Conservation (phyloP, 2,329 filamentous ascomycete genomes). For the Juglanconis sp. region DNA sequence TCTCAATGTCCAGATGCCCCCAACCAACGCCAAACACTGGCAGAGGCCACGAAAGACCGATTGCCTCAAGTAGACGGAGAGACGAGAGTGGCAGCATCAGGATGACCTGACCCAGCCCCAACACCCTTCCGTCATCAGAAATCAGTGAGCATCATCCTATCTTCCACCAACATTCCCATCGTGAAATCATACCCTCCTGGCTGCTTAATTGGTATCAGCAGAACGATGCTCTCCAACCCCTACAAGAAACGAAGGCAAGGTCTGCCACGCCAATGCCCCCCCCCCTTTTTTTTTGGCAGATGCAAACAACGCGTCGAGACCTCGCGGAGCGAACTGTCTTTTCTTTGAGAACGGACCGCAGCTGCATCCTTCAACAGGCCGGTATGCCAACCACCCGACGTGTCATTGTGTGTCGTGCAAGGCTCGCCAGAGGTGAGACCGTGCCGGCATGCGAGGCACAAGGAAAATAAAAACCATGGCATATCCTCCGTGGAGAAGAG, state of each 20-base stretch:
- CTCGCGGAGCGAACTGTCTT: background rate
- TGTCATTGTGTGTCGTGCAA: background rate
- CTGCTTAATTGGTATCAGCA: background rate
- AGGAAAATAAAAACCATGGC: slow-evolving; percentile 11
- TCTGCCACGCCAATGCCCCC: background rate
- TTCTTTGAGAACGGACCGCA: slow-evolving; percentile 16
- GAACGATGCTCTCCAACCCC: background rate
- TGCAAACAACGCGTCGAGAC: slow-evolving; percentile 6
- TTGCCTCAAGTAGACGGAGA: background rate
- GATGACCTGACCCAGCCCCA: background rate
- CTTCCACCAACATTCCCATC: slow-evolving; percentile 3
- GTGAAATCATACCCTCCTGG: background rate
- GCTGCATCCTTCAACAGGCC: background rate
- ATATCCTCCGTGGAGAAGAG: background rate
- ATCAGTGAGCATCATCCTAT: slow-evolving; percentile 4
- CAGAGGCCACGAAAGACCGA: background rate
- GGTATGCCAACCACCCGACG: background rate
- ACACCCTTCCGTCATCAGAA: background rate
- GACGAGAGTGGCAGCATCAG: background rate
- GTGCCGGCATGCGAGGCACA: background rate
- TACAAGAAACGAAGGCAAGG: background rate
- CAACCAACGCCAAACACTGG: slow-evolving; percentile 5
- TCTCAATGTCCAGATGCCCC: background rate
- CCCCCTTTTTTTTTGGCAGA: background rate
- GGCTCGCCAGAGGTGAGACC: background rate